Conservation (phyloP, 75 land plant genomes). For the Selaginella tamariscina region DNA sequence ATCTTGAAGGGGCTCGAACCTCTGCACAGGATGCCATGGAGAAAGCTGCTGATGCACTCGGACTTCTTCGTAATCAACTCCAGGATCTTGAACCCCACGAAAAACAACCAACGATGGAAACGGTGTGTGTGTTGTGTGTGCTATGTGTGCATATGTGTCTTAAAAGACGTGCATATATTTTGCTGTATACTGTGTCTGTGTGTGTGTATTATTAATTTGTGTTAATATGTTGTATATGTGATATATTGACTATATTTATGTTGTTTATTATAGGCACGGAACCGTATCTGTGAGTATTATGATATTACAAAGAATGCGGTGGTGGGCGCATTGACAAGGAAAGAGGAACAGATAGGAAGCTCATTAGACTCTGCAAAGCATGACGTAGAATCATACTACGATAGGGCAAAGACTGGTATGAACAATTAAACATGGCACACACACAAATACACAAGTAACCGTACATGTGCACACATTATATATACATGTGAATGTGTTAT, state of each 20-base stretch:
- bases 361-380: background rate
- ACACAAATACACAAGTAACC: too few species aligned
- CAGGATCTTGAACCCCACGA: background rate
- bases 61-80: background rate
- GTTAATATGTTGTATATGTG: too few species aligned
- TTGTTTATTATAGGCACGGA: too few species aligned
- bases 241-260: too few species aligned
- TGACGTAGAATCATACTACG: background rate
- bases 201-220: too few species aligned
- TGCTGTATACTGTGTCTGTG: too few species aligned
- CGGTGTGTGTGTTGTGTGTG: too few species aligned
- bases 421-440: too few species aligned
- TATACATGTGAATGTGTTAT: too few species aligned
- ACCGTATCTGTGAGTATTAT: background rate
- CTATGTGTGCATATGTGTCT: too few species aligned
- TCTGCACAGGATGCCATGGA: background rate
- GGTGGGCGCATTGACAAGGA: background rate
- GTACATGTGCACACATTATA: too few species aligned
- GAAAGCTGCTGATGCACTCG: background rate
- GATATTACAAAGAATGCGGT: background rate
- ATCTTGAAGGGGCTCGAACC: background rate
- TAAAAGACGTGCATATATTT: too few species aligned
- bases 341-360: background rate
- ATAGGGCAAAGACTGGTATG: background rate
- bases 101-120: background rate